Conservation (phyloP, 2,329 filamentous ascomycete genomes). For the Fusarium musae region DNA sequence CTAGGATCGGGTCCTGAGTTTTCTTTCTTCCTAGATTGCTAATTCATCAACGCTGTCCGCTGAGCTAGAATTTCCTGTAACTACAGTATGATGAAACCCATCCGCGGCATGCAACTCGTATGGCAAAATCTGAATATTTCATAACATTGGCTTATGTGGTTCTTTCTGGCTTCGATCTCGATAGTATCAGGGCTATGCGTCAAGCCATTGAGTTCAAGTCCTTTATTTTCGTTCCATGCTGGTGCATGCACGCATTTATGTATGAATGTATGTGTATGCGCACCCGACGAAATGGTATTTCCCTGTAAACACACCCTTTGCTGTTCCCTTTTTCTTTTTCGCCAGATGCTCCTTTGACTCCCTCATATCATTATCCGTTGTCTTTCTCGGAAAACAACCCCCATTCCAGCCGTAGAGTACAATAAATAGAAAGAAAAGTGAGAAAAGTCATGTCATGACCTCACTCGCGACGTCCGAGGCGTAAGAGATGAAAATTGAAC, state of each 20-base stretch:
- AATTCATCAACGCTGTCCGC: too few relatives aligned
- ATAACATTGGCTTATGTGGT: background rate
- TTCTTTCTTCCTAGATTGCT: too few relatives aligned
- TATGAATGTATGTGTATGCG: conserved; percentile 7
- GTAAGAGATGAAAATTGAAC: conserved; percentile 23
- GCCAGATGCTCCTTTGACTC: conserved; percentile 28
- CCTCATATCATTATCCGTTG: conserved; percentile 9
- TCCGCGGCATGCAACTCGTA: background rate
- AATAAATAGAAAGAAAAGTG: conserved; percentile 14
- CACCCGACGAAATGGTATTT: conserved; percentile 2
- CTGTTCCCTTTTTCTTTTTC: conserved; percentile 8
- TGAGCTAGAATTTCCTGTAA: too few relatives aligned
- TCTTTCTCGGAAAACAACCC: conserved; percentile 12
- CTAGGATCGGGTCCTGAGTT: background rate
- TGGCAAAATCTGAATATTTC: background rate
- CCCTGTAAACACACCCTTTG: conserved; percentile 3
- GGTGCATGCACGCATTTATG: background rate
- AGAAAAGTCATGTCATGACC: background rate
- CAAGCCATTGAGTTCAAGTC: background rate
- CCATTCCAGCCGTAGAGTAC: conserved; percentile 2
- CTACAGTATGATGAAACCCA: too few relatives aligned
- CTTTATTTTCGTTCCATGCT: background rate
- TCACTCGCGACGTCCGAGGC: background rate
- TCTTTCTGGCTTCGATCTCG: background rate
- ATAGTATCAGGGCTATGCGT: background rate